phyloP scores from a whole-genome alignment of 2,329 filamentous ascomycete species.

The Botrytis porri region DNA sequence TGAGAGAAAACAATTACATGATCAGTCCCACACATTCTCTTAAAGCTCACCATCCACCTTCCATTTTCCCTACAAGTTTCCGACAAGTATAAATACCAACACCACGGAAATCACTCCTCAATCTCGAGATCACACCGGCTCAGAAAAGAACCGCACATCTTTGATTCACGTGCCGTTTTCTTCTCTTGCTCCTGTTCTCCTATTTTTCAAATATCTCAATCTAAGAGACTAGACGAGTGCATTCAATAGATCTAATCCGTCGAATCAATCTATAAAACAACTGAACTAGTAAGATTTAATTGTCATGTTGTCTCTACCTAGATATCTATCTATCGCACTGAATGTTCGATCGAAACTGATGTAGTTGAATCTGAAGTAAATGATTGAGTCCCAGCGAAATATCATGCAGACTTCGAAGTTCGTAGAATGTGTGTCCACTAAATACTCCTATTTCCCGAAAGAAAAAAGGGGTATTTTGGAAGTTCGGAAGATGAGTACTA shows the following conservation, averaged over 20 bases:
- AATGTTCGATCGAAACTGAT: background rate
- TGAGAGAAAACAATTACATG: background rate
- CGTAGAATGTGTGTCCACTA: background rate
- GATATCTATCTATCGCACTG: too few relatives aligned
- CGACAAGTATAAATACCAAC: background rate
- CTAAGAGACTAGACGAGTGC: accelerated
- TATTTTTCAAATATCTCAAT: accelerated
- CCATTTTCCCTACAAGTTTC: background rate
- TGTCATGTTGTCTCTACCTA: accelerated
- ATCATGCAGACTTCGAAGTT: background rate
- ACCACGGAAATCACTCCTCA: accelerated
- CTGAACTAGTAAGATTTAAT: accelerated
- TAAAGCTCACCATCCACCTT: background rate
- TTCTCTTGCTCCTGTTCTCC: too few relatives aligned
- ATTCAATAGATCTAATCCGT: background rate
- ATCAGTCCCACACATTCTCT: background rate
- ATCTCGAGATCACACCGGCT: background rate
- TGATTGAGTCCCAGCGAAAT: too few relatives aligned
- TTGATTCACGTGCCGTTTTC: too few relatives aligned
- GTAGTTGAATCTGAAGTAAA: background rate
- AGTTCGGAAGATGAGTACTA: background rate
- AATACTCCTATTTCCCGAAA: background rate
- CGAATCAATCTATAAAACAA: too few relatives aligned
- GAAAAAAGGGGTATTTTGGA: background rate
- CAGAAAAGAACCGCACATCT: too few relatives aligned